Evolutionary conservation across 2,329 filamentous ascomycete genomes (phyloP).

Genomic region (Aureobasidium pullulans): DNA sequence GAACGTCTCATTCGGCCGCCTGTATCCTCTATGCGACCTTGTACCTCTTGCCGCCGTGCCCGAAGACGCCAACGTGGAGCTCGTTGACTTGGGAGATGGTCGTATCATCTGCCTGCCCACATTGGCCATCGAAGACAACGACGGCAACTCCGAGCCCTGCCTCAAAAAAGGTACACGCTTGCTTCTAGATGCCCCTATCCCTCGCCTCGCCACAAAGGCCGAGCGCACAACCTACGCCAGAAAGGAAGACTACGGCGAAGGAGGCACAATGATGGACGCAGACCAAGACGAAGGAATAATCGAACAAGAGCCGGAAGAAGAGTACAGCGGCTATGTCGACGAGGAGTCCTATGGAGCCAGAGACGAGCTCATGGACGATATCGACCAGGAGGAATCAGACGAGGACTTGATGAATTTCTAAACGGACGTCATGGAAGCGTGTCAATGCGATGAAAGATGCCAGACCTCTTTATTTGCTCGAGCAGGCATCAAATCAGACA

Average conservation of each 20-base stretch:
- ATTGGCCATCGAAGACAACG: background rate
- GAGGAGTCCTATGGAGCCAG: background rate
- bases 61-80: constrained; percentile 9
- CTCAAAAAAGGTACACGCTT: background rate
- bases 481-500: no score
- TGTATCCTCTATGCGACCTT: constrained; percentile 11
- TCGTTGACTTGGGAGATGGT: constrained; percentile 3
- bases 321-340: background rate
- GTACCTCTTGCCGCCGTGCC: background rate
- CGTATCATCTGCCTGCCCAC: constrained; percentile 1
- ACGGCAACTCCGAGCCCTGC: background rate
- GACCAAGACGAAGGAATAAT: background rate
- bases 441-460: no score
- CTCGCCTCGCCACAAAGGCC: background rate
- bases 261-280: background rate
- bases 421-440: background rate
- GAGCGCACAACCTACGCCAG: background rate
- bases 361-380: background rate
- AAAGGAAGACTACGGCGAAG: background rate
- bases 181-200: background rate
- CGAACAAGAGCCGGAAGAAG: background rate
- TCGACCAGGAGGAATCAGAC: background rate
- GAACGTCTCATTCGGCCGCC: background rate
- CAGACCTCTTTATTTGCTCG: no score
- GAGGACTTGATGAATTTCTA: constrained; percentile 1